These are phyloP conservation scores for Mycena leptocephala DNA, from an alignment of 768 basidiomycete genomes.

Conservation along the genomic window DNA sequence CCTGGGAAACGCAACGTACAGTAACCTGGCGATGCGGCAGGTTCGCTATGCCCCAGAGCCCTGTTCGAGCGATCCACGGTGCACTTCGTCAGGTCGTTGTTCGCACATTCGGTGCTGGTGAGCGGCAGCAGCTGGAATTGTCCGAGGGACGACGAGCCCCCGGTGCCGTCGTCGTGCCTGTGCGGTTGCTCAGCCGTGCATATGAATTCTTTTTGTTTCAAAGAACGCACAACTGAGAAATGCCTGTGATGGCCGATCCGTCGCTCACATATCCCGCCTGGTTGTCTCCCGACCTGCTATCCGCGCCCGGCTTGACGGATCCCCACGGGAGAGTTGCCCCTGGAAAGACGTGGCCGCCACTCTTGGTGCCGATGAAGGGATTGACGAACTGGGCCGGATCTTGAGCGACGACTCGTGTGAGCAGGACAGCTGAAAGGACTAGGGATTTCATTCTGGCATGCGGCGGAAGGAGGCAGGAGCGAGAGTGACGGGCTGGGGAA, in stretches of 20 bases:
- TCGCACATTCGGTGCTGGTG: conserved; percentile 19
- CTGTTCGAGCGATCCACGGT: conserved; percentile 1
- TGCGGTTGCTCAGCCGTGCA: neutral
- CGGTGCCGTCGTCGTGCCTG: conserved; percentile 4
- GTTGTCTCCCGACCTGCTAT: conserved; percentile 34
- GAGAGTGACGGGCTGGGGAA: no score
- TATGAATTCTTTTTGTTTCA: no score
- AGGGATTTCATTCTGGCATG: conserved; percentile 17
- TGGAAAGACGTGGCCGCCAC: conserved; percentile 59
- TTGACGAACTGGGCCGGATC: conserved; percentile 47
- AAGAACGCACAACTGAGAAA: neutral
- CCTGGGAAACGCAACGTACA: no score
- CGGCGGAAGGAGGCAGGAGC: neutral
- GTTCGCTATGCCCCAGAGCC: conserved; percentile 24
- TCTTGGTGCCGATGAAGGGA: conserved; percentile 57
- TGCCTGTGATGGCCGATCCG: neutral
- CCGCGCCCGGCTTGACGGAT: conserved; percentile 59
- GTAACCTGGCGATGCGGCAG: conserved; percentile 31
- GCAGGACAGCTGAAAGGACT: neutral
- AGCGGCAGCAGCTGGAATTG: conserved; percentile 19
- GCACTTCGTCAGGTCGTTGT: conserved; percentile 30
- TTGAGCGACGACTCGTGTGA: neutral
- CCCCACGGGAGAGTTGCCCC: conserved; percentile 60
- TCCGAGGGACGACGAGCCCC: conserved; percentile 25
- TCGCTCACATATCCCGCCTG: neutral